phyloP scores from a whole-genome alignment of 768 basidiomycete genomes.

The Xerocomellus chrysenteron region DNA sequence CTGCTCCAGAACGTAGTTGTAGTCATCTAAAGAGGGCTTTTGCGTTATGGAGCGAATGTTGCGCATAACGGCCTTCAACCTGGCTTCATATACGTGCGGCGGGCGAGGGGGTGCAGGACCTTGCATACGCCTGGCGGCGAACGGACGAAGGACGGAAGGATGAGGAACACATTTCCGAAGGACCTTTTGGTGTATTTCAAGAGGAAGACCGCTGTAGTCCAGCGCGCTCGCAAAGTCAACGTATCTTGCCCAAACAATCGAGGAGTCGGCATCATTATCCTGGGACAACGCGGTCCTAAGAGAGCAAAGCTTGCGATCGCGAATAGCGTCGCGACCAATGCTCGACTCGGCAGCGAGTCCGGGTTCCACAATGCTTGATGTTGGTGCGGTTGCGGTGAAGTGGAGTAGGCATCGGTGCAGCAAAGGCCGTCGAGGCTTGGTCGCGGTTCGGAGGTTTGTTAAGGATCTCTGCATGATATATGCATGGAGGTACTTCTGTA shows the following conservation, averaged over 20 bases:
- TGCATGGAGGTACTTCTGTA: slow-evolving; percentile 11
- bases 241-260: slow-evolving; percentile 67
- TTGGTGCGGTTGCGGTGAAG: slow-evolving; percentile 10
- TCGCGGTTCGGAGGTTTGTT: slow-evolving; percentile 14
- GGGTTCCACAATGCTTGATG: slow-evolving; percentile 2
- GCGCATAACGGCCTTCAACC: slow-evolving; percentile 64
- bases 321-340: slow-evolving; percentile 7
- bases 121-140: slow-evolving; percentile 42
- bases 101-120: slow-evolving; percentile 35
- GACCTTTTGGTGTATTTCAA: slow-evolving; percentile 67
- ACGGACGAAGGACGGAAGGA: slow-evolving; percentile 43
- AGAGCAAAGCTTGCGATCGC: slow-evolving; percentile 28
- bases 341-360: slow-evolving; percentile 2
- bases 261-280: slow-evolving; percentile 35
- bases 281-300: slow-evolving; percentile 32
- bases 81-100: slow-evolving; percentile 61
- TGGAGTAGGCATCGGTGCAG: slow-evolving; percentile 8
- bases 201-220: slow-evolving; percentile 51
- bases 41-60: slow-evolving; percentile 57
- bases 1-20: slow-evolving; percentile 70
- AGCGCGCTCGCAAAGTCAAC: slow-evolving; percentile 50
- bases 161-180: slow-evolving; percentile 64
- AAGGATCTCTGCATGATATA: slow-evolving; percentile 26
- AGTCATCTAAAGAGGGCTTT: slow-evolving; percentile 59
- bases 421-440: slow-evolving; percentile 6